Percentiles rank a stretch among this genome's conserved stretches.
These are phyloP conservation scores for Puccinia horiana DNA, from an alignment of 1,284 basidiomycete species.

Conservation along the genomic window DNA sequence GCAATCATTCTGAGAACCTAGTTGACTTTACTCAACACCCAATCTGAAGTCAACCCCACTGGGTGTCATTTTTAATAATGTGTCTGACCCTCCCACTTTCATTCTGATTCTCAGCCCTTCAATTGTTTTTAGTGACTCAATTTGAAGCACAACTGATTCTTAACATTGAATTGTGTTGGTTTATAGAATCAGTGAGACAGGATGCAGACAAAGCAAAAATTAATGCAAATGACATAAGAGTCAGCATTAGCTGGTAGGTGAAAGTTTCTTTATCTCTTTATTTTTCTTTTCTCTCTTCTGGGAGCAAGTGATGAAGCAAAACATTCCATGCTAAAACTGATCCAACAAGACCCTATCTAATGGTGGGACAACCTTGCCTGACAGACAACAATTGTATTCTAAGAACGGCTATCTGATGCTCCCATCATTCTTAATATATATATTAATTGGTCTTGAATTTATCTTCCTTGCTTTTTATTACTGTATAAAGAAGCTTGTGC, in stretches of 20 bases:
- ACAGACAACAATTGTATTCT: conserved; percentile 16
- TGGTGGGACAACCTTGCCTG: background rate
- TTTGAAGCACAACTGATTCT: background rate
- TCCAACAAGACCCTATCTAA: background rate
- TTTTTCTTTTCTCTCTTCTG: background rate
- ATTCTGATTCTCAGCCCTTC: background rate
- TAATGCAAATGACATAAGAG: no score
- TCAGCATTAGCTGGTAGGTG: background rate
- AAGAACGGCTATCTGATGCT: conserved; percentile 28
- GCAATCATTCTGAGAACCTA: conserved; percentile 26
- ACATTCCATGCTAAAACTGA: conserved; percentile 23
- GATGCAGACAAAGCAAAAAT: no score
- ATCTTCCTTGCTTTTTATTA: no score
- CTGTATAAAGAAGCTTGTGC: no score
- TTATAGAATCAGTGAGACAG: no score
- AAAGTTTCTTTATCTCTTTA: background rate
- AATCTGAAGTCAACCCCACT: conserved; percentile 7
- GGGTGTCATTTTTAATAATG: conserved; percentile 23
- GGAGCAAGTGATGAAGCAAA: conserved; percentile 22
- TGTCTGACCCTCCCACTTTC: background rate
- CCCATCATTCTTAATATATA: background rate
- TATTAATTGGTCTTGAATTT: no score
- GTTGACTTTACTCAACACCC: background rate
- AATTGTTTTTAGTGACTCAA: background rate
- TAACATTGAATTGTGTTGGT: background rate